Conservation (phyloP, 2,329 filamentous ascomycete species). For the Herpotrichia juniperi region DNA sequence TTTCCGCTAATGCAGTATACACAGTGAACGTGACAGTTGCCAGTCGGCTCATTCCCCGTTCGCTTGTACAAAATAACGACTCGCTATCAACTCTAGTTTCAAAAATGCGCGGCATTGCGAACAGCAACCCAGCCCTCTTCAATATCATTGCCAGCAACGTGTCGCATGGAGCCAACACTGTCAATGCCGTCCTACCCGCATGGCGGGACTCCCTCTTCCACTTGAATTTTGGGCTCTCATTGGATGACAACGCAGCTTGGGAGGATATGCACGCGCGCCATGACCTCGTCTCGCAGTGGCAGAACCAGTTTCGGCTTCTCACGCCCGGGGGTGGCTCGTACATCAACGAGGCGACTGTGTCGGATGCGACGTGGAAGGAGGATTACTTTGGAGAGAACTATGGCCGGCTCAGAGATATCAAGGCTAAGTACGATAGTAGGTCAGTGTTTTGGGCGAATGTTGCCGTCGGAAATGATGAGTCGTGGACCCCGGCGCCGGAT, state of each 20-base stretch:
- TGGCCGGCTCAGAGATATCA: background rate
- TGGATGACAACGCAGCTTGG: background rate
- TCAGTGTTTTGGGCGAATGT: slow-evolving; percentile 10
- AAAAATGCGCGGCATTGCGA: background rate
- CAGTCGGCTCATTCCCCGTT: background rate
- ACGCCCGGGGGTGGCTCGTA: background rate
- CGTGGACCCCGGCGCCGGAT: no score
- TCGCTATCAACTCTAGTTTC: background rate
- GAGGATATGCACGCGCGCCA: background rate
- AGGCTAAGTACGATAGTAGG: slow-evolving; percentile 12
- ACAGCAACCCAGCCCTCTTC: background rate
- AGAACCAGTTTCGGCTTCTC: background rate
- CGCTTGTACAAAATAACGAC: background rate
- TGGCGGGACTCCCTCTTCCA: background rate
- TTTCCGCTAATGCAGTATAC: background rate
- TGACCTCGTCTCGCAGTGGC: background rate
- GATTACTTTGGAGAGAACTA: slow-evolving; percentile 3
- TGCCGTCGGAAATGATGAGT: slow-evolving; percentile 14
- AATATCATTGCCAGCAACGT: background rate
- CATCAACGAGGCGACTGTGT: background rate
- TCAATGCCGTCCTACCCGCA: background rate
- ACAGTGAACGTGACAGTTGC: background rate
- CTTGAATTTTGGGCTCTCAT: background rate
- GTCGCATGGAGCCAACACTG: background rate
- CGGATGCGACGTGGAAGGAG: background rate